Base-by-base conservation (phyloP, 192 early-diverging fungal species). In the Martensiomyces pterosporus region DNA sequence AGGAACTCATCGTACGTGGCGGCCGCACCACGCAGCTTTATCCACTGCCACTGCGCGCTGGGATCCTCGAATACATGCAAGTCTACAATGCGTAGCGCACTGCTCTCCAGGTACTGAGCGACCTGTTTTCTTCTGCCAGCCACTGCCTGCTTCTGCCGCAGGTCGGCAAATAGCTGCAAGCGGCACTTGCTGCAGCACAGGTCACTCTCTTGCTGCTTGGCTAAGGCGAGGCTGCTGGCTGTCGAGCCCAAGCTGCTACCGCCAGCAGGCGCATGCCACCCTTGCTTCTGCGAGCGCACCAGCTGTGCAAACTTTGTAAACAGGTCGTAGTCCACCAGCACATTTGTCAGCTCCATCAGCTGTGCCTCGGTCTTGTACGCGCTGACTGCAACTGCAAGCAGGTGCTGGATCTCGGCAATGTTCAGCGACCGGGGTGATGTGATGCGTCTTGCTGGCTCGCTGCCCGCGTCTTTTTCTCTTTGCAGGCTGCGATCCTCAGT, bases 291-390 rank as follows among this genome's bases (percentile, higher is more conserved):
- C 49, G 71, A 58, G 22, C 60, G 64, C 27, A 75, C 46, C 17
- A 75, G 71, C 60, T 60, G 71, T 14, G 50, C 71, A 39, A 67
- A 52, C 15, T 53, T 63, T 21, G 65, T 62, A 27, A 67, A 75
- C 52, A 75, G 42, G 40, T 75, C 71, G 21, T 75, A 62, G 56
- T 75, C 60, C 22, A 75, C 65, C 4, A 75, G 44, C 5, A 67
- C 55, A 17, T 64, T 75, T 12, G 65, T 67, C 43, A 75, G 52
- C 24, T 55, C 59, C 60, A 75, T 64, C 29, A 75, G 52, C 53
- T 60, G 71, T 10, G 64, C 65, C 56, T 75, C 71, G 0, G 71
- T 46, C 47, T 75, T 75, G 64, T 75, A 75, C 3, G 71, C 65
- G 40, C 60, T 56, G 42, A 75, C 64, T 9, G 71, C 64, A 12